A percentile compares a stretch with the other conserved stretches of the same genome.
phyloP scores from a whole-genome alignment of 2,329 filamentous ascomycete species.

The Pseudopyricularia javanii region DNA sequence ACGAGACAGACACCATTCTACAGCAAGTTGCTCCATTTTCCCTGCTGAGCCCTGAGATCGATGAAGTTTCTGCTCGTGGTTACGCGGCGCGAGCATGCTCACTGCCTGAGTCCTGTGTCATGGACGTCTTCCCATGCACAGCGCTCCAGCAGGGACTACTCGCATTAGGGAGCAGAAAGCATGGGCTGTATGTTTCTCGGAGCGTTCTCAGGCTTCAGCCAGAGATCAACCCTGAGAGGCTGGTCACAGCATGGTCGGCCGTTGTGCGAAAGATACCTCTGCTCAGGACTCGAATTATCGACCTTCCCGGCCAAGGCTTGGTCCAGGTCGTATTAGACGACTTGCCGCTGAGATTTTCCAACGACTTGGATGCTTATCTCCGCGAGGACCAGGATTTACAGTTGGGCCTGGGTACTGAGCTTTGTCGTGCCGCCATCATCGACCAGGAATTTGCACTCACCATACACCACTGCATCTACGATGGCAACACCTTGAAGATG shows the following conservation, averaged over 20 bases:
- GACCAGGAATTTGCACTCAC: background rate
- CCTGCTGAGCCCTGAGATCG: background rate
- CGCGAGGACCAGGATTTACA: too few species aligned
- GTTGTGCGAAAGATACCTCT: conserved; percentile 24
- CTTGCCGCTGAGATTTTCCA: too few species aligned
- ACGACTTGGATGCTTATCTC: too few species aligned
- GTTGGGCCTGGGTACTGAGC: too few species aligned
- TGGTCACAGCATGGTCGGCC: conserved; percentile 27
- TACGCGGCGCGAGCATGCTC: background rate
- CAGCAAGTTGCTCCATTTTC: conserved; percentile 12
- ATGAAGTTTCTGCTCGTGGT: conserved; percentile 6
- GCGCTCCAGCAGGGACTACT: conserved; percentile 42
- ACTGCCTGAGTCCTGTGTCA: conserved; percentile 16
- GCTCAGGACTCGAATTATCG: conserved; percentile 34
- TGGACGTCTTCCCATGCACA: conserved; percentile 42
- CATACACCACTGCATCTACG: background rate
- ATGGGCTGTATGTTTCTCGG: conserved; percentile 39
- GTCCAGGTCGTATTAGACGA: background rate
- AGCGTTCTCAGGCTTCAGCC: conserved; percentile 28
- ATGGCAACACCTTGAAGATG: background rate
- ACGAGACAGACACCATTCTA: conserved; percentile 6
- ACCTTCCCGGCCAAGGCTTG: background rate
- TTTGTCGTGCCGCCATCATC: too few species aligned
- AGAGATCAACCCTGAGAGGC: conserved; percentile 18
- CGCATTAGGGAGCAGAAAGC: conserved; percentile 35